Conservation (phyloP, 75 land plant genomes). For the Larix kaempferi region DNA sequence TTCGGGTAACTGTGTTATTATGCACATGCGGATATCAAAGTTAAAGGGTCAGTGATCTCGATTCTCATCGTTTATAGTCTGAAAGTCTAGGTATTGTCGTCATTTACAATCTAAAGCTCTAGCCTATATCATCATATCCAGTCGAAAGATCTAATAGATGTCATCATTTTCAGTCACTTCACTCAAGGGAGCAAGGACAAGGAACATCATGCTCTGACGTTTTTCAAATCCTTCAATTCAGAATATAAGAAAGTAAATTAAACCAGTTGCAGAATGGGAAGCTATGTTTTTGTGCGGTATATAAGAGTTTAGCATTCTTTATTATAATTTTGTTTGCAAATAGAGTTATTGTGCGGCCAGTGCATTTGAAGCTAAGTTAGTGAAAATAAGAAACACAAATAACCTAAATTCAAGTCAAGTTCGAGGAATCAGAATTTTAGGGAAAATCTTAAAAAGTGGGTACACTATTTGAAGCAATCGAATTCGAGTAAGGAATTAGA, state of each 20-base stretch:
- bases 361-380: no score
- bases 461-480: background rate
- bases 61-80: no score
- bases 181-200: background rate
- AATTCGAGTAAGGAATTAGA: background rate
- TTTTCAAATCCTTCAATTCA: background rate
- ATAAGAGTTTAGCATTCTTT: background rate
- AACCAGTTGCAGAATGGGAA: background rate
- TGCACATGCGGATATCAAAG: background rate
- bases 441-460: background rate
- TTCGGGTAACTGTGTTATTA: no score
- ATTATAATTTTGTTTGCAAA: background rate
- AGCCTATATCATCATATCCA: background rate
- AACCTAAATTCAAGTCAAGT: background rate
- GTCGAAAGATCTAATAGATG: background rate
- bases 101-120: background rate
- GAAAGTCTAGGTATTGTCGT: no score
- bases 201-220: background rate
- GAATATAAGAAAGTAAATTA: background rate
- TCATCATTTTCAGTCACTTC: background rate
- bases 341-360: background rate
- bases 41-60: background rate
- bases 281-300: background rate
- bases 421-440: background rate
- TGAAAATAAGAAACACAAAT: background rate